A percentile compares a stretch with the other conserved stretches of the same genome.
Conservation (phyloP, 805 yeast genomes). For the Candida silvicultrix region DNA sequence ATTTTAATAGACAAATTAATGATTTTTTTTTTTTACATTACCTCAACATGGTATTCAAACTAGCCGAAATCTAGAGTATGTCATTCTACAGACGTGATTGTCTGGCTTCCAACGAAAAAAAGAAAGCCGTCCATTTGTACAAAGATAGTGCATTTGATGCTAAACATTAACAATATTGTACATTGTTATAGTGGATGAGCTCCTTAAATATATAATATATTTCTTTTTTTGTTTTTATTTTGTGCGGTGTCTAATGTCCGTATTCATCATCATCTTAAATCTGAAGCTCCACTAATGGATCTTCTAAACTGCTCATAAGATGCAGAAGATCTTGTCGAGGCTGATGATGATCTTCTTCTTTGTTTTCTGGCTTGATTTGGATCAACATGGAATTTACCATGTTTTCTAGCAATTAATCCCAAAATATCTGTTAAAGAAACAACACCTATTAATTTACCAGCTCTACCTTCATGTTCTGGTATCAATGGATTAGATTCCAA, state of each 20-base stretch:
- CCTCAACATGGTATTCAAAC: no score
- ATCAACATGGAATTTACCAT: constrained; percentile 62
- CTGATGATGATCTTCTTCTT: constrained; percentile 53
- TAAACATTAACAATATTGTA: not conserved
- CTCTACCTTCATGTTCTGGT: constrained; percentile 42
- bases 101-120: no score
- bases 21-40: no score
- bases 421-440: constrained; percentile 87
- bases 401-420: constrained; percentile 68
- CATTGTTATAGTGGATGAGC: not conserved
- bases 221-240: no score
- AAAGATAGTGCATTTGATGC: not conserved
- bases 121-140: not conserved
- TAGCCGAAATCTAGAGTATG: no score
- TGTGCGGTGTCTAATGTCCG: no score
- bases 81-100: no score
- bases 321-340: constrained; percentile 21
- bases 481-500: constrained; percentile 21
- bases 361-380: constrained; percentile 86
- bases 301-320: constrained; percentile 37
- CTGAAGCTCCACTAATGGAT: constrained; percentile 32
- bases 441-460: constrained; percentile 86
- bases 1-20: no score
- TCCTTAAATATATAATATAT: no score
- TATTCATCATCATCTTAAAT: constrained; percentile 21